phyloP scores from a whole-genome alignment of 768 basidiomycete genomes.

The Lentinula edodes region DNA sequence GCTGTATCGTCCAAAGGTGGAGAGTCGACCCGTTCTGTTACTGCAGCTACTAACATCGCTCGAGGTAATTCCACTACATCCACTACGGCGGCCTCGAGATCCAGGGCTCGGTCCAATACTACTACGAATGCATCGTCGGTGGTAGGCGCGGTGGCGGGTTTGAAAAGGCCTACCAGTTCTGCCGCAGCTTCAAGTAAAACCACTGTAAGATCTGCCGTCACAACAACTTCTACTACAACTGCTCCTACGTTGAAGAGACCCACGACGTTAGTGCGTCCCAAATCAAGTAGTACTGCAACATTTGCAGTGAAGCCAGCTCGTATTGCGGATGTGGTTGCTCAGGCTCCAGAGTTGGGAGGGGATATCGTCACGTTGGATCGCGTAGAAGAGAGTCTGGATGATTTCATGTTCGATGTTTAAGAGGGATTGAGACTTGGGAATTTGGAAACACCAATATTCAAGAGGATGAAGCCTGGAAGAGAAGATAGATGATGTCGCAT shows the following conservation, averaged over 20 bases:
- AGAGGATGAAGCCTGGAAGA: too few species aligned
- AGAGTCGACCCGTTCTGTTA: too few species aligned
- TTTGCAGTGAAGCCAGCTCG: not conserved
- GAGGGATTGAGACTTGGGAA: not conserved
- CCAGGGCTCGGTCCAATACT: not conserved
- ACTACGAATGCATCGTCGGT: too few species aligned
- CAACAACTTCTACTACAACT: not conserved
- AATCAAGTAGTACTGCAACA: not conserved
- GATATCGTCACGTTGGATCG: not conserved
- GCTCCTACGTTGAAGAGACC: not conserved
- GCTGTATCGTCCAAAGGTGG: not conserved
- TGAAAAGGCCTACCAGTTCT: not conserved
- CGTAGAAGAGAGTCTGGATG: not conserved
- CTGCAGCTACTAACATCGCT: not conserved
- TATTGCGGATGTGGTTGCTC: not conserved
- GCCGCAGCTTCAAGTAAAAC: not conserved
- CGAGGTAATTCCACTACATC: not conserved
- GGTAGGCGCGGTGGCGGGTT: too few species aligned
- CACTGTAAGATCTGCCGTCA: not conserved
- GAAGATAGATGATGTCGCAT: too few species aligned
- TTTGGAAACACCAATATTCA: not conserved
- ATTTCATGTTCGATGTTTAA: slow-evolving; percentile 7
- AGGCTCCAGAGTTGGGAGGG: not conserved
- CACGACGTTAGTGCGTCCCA: not conserved
- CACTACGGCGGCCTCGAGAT: not conserved